Evolutionary conservation across 1,284 basidiomycete genomes (phyloP).

Genomic region (Anthracocystis panici-leucophaei): DNA sequence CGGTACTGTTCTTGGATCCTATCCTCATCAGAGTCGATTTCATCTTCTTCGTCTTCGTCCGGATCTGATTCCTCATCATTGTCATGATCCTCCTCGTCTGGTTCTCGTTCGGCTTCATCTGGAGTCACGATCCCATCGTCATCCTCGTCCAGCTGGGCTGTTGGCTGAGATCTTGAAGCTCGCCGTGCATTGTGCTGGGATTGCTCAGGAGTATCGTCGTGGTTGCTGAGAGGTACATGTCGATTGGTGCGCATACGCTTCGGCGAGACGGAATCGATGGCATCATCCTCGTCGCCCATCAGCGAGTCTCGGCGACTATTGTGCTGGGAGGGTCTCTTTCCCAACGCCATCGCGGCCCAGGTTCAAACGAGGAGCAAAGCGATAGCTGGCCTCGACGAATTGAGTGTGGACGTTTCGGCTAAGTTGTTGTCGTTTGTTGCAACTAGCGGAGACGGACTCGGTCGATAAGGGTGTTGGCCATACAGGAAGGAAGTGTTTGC

Average conservation of each 20-base stretch:
- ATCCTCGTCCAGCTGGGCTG: conserved; percentile 1
- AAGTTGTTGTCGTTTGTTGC: neutral
- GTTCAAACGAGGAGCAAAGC: neutral
- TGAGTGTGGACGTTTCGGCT: too few species aligned
- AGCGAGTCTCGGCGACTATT: conserved; percentile 17
- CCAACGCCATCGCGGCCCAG: conserved; percentile 21
- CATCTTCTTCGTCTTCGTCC: conserved; percentile 38
- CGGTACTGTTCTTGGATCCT: conserved; percentile 26
- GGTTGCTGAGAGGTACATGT: conserved; percentile 2
- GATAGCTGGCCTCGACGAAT: too few species aligned
- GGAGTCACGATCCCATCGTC: conserved; percentile 75
- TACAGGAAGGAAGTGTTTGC: neutral
- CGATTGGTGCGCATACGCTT: conserved; percentile 31
- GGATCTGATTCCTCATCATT: conserved; percentile 9
- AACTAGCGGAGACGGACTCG: neutral
- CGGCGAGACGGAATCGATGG: conserved; percentile 26
- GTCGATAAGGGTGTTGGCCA: neutral
- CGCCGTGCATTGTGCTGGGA: neutral
- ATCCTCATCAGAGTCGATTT: conserved; percentile 35
- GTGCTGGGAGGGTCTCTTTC: conserved; percentile 22
- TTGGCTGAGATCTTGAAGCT: conserved; percentile 2
- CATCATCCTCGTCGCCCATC: conserved; percentile 26
- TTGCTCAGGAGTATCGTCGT: conserved; percentile 7
- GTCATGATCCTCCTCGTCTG: conserved; percentile 18
- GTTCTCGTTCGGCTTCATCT: conserved; percentile 22